phyloP scores from a whole-genome alignment of 2,329 filamentous ascomycete species.

The Exserohilum turcica region DNA sequence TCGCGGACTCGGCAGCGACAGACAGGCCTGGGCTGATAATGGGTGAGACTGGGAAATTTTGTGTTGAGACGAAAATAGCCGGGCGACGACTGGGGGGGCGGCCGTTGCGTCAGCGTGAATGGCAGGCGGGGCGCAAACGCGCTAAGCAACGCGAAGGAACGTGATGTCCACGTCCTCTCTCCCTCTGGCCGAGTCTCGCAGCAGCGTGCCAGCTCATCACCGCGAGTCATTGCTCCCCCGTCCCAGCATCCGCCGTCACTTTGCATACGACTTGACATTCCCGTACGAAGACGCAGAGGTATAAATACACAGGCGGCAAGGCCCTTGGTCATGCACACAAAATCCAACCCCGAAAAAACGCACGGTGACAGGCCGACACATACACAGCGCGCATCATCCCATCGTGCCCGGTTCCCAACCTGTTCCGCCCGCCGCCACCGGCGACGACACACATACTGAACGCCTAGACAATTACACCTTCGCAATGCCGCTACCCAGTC shows the following conservation, averaged over 20 bases:
- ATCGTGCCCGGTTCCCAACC: slow-evolving; percentile 18
- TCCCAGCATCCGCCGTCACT: background rate
- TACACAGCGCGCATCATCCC: slow-evolving; percentile 20
- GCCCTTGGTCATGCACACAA: slow-evolving; percentile 20
- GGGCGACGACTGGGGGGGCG: background rate
- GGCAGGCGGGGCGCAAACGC: slow-evolving; percentile 19
- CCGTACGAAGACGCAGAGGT: slow-evolving; percentile 16
- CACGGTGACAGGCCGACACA: slow-evolving; percentile 13
- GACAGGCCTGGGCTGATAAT: no score
- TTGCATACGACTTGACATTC: slow-evolving; percentile 16
- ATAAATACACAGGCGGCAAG: slow-evolving; percentile 29
- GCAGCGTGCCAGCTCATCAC: background rate
- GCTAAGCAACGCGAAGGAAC: slow-evolving; percentile 32
- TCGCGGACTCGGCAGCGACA: background rate
- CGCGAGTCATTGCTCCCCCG: background rate
- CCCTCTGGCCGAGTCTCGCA: no score
- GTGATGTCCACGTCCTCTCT: no score
- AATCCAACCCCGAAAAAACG: slow-evolving; percentile 22
- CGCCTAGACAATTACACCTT: slow-evolving; percentile 34
- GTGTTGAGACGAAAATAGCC: background rate
- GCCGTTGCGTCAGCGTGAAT: slow-evolving; percentile 7
- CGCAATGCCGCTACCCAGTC: slow-evolving; percentile 33
- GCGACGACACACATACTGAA: slow-evolving; percentile 17
- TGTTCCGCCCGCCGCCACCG: slow-evolving; percentile 9
- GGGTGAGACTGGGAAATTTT: background rate